Evolutionary conservation across 495 filamentous ascomycete species (phyloP), one percentile per base, ranked within the genome.

Genomic region (Parathielavia hyrcaniae): DNA sequence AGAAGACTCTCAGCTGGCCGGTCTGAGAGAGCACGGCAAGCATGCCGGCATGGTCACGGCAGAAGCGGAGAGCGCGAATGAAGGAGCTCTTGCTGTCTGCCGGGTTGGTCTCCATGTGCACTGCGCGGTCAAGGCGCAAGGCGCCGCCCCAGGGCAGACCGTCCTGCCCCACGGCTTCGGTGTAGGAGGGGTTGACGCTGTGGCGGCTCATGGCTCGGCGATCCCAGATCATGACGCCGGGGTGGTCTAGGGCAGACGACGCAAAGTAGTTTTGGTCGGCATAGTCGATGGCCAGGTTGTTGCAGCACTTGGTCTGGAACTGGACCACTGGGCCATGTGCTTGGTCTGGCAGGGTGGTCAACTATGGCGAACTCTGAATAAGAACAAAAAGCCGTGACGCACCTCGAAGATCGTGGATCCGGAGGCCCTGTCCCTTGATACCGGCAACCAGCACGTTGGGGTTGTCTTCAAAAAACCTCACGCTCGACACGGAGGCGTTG

Each of bases 221-320:
- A 70, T 98, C 93, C 93, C 93, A 98, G 16, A 97, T 79, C 60
- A 86, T 88, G 53, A 97, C 80, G 71, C 70, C 95, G 77, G 66
- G 84, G 71, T 65, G 83, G 68, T 69, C 79, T 13, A 88, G 73
- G 12, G 82, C 82, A n/a, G 88, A 89, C 7, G 91, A 95, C 0
- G 91, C 89, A 70, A 97, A 96, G 65, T 96, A 96, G 64, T 97
- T 96, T 64, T 89, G 84, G 69, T 97, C 89, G 12, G 86, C 78
- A 62, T 86, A 88, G 70, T 98, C 89, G 58, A 97, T 91, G 30
- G 90, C 85, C 49, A 97, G 71, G 60, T 96, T 95, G 65, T 96
- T 89, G 43, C 91, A 90, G 68, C 89, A 93, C 50, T 86, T 83
- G 16, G 91, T 96, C 14, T 83, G 81, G 63, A 88, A 90, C 50